Evolutionary conservation across 2,329 filamentous ascomycete genomes (phyloP).

Genomic region (Ophiostoma tasmaniense): DNA sequence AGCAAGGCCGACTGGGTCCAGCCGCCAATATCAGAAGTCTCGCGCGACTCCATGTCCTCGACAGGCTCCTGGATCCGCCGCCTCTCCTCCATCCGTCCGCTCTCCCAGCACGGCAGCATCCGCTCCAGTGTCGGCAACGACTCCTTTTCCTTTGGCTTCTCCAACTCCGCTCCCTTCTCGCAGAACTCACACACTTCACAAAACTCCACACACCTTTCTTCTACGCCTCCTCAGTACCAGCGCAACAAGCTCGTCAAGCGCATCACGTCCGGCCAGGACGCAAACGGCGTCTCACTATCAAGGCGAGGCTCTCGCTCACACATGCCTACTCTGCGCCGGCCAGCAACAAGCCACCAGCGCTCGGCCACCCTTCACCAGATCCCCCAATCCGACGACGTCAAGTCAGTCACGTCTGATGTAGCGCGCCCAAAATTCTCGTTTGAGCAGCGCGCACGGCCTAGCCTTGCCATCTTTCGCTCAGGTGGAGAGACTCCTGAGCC

Average conservation of each 20-base stretch:
- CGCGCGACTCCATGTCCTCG: constrained; percentile 45
- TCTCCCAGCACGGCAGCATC: constrained; percentile 55
- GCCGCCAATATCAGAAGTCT: constrained; percentile 35
- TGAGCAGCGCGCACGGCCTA: constrained; percentile 28
- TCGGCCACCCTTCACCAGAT: constrained; percentile 59
- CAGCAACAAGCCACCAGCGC: constrained; percentile 71
- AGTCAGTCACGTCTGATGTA: constrained; percentile 18
- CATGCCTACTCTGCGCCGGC: constrained; percentile 58
- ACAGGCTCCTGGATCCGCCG: constrained; percentile 65
- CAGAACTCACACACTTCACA: constrained; percentile 35
- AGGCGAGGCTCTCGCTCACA: constrained; percentile 50
- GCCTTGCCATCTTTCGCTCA: constrained; percentile 20
- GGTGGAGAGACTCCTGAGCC: constrained; percentile 17
- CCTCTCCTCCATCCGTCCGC: constrained; percentile 60
- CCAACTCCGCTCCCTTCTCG: constrained; percentile 46
- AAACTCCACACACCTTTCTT: constrained; percentile 36
- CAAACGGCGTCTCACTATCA: constrained; percentile 15
- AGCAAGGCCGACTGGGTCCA: constrained; percentile 31
- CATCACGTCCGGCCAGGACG: constrained; percentile 46
- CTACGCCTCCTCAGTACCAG: constrained; percentile 34
- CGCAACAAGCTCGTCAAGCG: constrained; percentile 76
- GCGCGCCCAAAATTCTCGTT: constrained; percentile 27
- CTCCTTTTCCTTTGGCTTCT: constrained; percentile 56
- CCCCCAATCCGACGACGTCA: constrained; percentile 18
- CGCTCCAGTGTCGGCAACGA: constrained; percentile 58